Percentiles rank a stretch among this genome's conserved stretches.
These are phyloP conservation scores for Parietaria judaica DNA, from an alignment of 306 rosid species.

Conservation along the genomic window DNA sequence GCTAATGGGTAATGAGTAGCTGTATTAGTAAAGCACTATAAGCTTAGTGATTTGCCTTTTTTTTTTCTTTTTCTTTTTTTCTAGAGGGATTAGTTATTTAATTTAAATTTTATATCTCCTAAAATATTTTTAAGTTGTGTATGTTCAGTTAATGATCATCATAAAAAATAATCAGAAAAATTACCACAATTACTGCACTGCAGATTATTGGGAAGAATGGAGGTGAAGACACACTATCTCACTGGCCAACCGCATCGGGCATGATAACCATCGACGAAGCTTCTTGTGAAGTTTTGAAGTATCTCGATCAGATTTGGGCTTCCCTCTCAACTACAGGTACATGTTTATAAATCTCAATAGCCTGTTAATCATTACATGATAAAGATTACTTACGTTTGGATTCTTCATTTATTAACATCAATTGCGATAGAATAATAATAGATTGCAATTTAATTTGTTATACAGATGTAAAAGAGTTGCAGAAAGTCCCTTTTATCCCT, in stretches of 20 bases:
- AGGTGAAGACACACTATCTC: conserved; percentile 95
- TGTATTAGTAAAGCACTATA: too few species aligned
- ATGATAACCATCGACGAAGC: conserved; percentile 75
- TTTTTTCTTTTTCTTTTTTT: too few species aligned
- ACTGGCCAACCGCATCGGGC: conserved; percentile 84
- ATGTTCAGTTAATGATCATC: conserved; percentile 20
- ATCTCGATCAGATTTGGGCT: conserved; percentile 75
- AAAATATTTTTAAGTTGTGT: conserved; percentile 1
- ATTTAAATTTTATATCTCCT: too few species aligned
- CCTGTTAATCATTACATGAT: too few species aligned
- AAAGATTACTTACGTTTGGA: neutral
- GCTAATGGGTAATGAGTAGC: too few species aligned
- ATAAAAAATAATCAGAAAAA: neutral
- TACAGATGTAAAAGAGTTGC: conserved; percentile 64
- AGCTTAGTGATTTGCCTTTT: too few species aligned
- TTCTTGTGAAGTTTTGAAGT: conserved; percentile 77
- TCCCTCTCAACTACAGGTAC: conserved; percentile 77
- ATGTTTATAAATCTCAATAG: conserved; percentile 9
- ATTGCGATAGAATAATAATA: neutral
- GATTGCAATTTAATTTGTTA: conserved; percentile 5
- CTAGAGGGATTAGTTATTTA: too few species aligned
- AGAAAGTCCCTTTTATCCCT: conserved; percentile 72
- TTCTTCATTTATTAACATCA: neutral
- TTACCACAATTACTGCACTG: conserved; percentile 7
- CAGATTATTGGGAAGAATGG: conserved; percentile 79